Evolutionary conservation across 2,329 filamentous ascomycete species (phyloP).

Genomic region (Thelonectria blattea): DNA sequence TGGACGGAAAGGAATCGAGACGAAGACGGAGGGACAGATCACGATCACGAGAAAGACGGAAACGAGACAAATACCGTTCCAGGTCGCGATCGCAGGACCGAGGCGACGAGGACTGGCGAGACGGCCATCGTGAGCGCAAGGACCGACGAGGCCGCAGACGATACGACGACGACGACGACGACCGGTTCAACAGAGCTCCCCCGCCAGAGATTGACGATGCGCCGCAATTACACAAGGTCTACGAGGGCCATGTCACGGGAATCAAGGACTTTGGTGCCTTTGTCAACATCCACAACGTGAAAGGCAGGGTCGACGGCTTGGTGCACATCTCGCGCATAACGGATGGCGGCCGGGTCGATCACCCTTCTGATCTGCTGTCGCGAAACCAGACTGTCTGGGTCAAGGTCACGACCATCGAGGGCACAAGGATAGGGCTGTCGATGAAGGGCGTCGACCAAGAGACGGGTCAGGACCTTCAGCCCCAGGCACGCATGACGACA

Average conservation of each 20-base stretch:
- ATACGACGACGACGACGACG: slow-evolving; percentile 55
- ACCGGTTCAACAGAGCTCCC: slow-evolving; percentile 69
- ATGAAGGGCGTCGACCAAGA: slow-evolving; percentile 98
- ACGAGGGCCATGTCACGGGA: slow-evolving; percentile 87
- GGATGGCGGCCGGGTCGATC: slow-evolving; percentile 84
- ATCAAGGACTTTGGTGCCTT: slow-evolving; percentile 97
- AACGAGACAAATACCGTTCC: slow-evolving; percentile 44
- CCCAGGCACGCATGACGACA: slow-evolving; percentile 78
- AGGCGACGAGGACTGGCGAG: slow-evolving; percentile 55
- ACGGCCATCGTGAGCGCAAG: slow-evolving; percentile 42
- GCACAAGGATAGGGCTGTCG: slow-evolving; percentile 80
- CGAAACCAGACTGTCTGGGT: slow-evolving; percentile 87
- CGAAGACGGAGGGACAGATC: slow-evolving; percentile 49
- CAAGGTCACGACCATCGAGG: slow-evolving; percentile 88
- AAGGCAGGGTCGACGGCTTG: slow-evolving; percentile 87
- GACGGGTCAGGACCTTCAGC: slow-evolving; percentile 82
- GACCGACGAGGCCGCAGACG: slow-evolving; percentile 47
- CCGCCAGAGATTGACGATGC: slow-evolving; percentile 79
- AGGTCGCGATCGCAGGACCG: slow-evolving; percentile 47
- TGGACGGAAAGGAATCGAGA: slow-evolving; percentile 52
- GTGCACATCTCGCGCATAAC: slow-evolving; percentile 92
- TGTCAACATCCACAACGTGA: slow-evolving; percentile 87
- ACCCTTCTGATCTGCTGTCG: slow-evolving; percentile 86
- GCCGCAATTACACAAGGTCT: slow-evolving; percentile 84
- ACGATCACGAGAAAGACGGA: slow-evolving; percentile 50